Conservation (phyloP, 179 eudicot genomes). For the Spergularia azorica region DNA sequence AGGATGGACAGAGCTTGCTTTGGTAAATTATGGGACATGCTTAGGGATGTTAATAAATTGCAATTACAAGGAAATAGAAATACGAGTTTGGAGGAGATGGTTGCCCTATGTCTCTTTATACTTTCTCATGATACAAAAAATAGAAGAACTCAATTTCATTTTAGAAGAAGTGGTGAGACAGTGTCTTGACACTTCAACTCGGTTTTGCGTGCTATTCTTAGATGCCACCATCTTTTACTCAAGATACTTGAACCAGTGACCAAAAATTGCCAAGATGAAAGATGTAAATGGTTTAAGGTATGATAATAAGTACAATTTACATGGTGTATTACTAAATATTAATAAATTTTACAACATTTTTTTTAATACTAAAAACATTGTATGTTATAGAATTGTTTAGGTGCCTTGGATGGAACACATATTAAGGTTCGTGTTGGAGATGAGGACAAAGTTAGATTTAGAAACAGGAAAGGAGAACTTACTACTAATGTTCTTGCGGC, state of each 20-base stretch:
- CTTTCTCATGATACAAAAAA: constrained; percentile 22
- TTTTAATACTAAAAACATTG: no score
- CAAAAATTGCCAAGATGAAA: background rate
- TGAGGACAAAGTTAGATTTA: background rate
- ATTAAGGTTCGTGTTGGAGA: constrained; percentile 14
- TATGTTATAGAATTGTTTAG: constrained; percentile 16
- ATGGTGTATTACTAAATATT: no score
- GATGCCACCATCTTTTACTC: constrained; percentile 4
- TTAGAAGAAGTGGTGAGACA: constrained; percentile 17
- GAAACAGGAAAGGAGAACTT: constrained; percentile 12
- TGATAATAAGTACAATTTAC: background rate
- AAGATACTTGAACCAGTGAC: background rate
- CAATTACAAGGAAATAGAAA: constrained; percentile 7
- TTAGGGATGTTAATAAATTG: constrained; percentile 7
- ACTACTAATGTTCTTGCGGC: constrained; percentile 5
- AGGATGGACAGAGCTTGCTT: constrained; percentile 2
- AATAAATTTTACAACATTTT: background rate
- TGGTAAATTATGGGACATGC: constrained; percentile 8
- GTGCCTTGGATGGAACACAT: constrained; percentile 15
- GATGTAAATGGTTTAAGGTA: constrained; percentile 17
- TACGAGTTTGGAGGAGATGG: constrained; percentile 16
- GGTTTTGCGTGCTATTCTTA: constrained; percentile 7
- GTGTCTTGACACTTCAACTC: background rate
- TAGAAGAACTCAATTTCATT: constrained; percentile 13
- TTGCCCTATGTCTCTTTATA: constrained; percentile 9